These are phyloP conservation scores for Aspergillus baeticus DNA, from an alignment of 495 filamentous ascomycete genomes.

Conservation along the genomic window DNA sequence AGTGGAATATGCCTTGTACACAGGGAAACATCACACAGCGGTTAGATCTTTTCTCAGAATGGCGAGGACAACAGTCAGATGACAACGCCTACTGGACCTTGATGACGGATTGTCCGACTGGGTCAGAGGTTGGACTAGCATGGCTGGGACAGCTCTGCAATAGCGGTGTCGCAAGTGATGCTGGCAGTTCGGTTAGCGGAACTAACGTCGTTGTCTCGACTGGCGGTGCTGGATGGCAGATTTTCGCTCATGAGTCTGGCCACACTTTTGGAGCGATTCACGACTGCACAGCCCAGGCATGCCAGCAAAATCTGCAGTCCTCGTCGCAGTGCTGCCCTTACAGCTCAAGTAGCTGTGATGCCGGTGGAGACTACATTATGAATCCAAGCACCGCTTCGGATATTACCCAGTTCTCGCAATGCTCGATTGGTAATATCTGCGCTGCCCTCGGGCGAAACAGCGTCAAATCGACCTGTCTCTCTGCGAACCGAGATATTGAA, in stretches of 20 bases:
- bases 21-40: constrained; percentile 68
- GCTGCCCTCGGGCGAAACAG: constrained; percentile 80
- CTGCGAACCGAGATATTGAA: constrained; percentile 76
- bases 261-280: constrained; percentile 97
- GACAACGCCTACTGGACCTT: constrained; percentile 92
- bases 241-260: constrained; percentile 93
- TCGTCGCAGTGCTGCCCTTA: constrained; percentile 88
- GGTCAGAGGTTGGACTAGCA: constrained; percentile 83
- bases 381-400: constrained; percentile 77
- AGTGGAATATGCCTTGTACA: constrained; percentile 80
- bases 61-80: constrained; percentile 75
- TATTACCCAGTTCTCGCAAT: constrained; percentile 80
- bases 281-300: constrained; percentile 75
- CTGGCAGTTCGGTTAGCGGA: constrained; percentile 68
- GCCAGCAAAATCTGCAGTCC: constrained; percentile 55
- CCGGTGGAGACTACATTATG: constrained; percentile 82
- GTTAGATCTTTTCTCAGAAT: constrained; percentile 82
- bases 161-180: constrained; percentile 47
- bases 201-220: constrained; percentile 90
- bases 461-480: constrained; percentile 73
- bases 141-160: constrained; percentile 92
- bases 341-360: constrained; percentile 66
- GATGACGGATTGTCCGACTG: constrained; percentile 80
- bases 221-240: constrained; percentile 80
- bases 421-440: constrained; percentile 91